These are phyloP conservation scores for Pythium periplocum DNA, from an alignment of 352 stramenopile genomes.

Conservation along the genomic window DNA sequence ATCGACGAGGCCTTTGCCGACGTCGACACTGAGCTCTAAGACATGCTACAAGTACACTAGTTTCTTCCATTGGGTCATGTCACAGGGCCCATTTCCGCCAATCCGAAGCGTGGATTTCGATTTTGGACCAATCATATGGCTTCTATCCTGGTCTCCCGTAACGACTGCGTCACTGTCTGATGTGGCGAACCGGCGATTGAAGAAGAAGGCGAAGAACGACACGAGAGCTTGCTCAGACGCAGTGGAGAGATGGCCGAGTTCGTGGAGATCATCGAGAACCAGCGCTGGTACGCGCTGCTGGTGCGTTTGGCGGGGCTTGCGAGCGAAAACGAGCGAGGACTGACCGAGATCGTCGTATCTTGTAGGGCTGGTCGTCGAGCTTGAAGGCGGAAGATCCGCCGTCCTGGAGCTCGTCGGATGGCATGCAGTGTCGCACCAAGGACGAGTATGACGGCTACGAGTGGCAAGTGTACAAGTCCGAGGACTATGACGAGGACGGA, in stretches of 20 bases:
- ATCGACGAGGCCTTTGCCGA: constrained; percentile 67
- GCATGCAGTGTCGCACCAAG: constrained; percentile 35
- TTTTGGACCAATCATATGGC: too few relatives aligned
- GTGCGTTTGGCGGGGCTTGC: constrained; percentile 23
- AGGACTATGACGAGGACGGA: constrained; percentile 83
- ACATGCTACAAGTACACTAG: neutral
- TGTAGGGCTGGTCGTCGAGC: constrained; percentile 68
- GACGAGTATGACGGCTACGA: constrained; percentile 54
- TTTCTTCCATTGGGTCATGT: neutral
- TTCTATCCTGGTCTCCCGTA: too few relatives aligned
- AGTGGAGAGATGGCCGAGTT: constrained; percentile 4
- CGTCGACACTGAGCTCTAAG: constrained; percentile 42
- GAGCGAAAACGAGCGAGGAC: neutral
- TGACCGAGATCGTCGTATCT: constrained; percentile 3
- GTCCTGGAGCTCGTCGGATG: constrained; percentile 49
- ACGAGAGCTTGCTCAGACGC: neutral
- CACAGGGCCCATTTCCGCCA: too few relatives aligned
- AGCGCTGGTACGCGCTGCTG: constrained; percentile 78
- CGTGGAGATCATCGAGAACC: constrained; percentile 81
- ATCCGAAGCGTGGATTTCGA: too few relatives aligned
- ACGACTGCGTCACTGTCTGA: too few relatives aligned
- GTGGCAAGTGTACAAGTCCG: constrained; percentile 78
- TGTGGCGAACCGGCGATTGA: too few relatives aligned
- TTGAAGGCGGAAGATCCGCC: constrained; percentile 68
- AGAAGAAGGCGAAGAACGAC: too few relatives aligned